A percentile compares a stretch with the other conserved stretches of the same genome.
Evolutionary conservation across 106 monocot genomes (phyloP).

Genomic region (Apostasia ramifera): DNA sequence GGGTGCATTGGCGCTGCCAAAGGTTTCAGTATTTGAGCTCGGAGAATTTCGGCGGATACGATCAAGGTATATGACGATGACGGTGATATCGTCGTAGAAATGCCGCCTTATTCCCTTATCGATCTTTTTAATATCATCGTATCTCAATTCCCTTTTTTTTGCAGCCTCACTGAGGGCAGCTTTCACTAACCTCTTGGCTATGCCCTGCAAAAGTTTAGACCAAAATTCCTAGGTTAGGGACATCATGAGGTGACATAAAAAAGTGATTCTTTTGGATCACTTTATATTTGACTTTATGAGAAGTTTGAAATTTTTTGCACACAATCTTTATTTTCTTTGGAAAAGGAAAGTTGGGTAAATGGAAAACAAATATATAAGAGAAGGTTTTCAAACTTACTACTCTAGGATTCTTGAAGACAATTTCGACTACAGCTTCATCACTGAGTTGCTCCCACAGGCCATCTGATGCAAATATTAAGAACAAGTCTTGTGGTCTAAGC

Average conservation of each 20-base stretch:
- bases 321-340: too few relatives aligned
- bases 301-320: too few relatives aligned
- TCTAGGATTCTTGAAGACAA: conserved; percentile 27
- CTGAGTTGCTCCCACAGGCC: conserved; percentile 36
- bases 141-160: conserved; percentile 26
- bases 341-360: too few relatives aligned
- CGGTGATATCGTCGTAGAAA: conserved; percentile 24
- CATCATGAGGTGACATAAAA: background rate
- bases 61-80: conserved; percentile 22
- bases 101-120: conserved; percentile 17
- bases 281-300: too few relatives aligned
- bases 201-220: conserved; percentile 12
- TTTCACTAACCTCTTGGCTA: conserved; percentile 27
- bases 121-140: conserved; percentile 22
- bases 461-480: conserved; percentile 38
- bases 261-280: background rate
- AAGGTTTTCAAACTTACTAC: conserved; percentile 13
- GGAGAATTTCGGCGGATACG: conserved; percentile 2
- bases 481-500: conserved; percentile 18
- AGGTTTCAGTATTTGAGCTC: background rate
- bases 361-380: too few relatives aligned
- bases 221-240: background rate
- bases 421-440: conserved; percentile 32
- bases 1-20: conserved; percentile 17
- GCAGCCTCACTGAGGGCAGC: conserved; percentile 27